Percentiles rank a stretch among this genome's conserved stretches.
phyloP scores from a whole-genome alignment of 1,139 yeast genomes.

The Lodderomyces theae region DNA sequence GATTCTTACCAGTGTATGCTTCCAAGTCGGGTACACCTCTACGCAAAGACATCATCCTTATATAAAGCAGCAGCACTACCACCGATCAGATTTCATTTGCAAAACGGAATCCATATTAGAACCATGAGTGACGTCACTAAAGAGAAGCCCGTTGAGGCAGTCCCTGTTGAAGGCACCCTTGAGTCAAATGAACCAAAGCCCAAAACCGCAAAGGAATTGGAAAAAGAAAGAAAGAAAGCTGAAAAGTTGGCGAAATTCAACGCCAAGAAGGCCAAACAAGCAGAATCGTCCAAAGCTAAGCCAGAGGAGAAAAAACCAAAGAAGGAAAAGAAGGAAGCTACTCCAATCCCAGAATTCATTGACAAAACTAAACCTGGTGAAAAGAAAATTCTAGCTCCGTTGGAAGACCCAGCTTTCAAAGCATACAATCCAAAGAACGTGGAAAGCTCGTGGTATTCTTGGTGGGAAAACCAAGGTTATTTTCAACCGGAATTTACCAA shows the following conservation, averaged over 20 bases:
- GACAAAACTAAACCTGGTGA: constrained; percentile 87
- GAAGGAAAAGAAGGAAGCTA: constrained; percentile 65
- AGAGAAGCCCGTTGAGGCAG: constrained; percentile 7
- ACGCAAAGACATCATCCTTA: not conserved
- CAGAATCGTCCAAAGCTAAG: constrained; percentile 31
- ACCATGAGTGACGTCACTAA: constrained; percentile 12
- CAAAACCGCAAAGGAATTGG: constrained; percentile 75
- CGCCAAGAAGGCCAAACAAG: constrained; percentile 87
- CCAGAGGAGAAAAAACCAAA: constrained; percentile 58
- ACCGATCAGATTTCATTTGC: not conserved
- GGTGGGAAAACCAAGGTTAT: constrained; percentile 92
- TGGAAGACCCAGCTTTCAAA: constrained; percentile 91
- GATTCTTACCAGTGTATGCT: not conserved
- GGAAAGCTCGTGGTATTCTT: constrained; percentile 95
- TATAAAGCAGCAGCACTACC: not conserved
- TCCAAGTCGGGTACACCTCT: constrained; percentile 1
- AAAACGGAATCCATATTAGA: not conserved
- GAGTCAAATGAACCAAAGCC: constrained; percentile 22
- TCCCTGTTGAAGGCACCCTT: constrained; percentile 12
- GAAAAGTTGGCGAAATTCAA: constrained; percentile 93
- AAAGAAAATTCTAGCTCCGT: constrained; percentile 77
- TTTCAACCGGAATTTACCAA: constrained; percentile 82
- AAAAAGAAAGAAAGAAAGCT: constrained; percentile 93
- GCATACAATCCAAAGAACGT: constrained; percentile 91
- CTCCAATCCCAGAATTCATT: constrained; percentile 74